Percentiles rank a stretch among this genome's conserved stretches.
These are phyloP conservation scores for Wickerhamiella alocasiicola DNA, from an alignment of 805 yeast genomes.

Conservation along the genomic window DNA sequence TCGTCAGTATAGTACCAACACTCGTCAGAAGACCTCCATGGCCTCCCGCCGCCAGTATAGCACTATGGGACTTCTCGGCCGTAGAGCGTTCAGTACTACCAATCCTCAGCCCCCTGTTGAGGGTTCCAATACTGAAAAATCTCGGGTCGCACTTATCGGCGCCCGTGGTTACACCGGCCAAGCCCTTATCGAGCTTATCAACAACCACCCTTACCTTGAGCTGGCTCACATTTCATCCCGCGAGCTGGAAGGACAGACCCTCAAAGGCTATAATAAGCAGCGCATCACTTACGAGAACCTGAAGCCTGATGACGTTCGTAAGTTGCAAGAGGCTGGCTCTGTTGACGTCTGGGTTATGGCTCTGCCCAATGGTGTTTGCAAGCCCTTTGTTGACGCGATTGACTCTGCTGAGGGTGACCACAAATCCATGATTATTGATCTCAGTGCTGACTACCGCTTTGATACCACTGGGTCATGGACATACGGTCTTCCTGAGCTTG, in stretches of 20 bases:
- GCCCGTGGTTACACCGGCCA: conserved; percentile 98
- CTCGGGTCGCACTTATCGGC: conserved; percentile 87
- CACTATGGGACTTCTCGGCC: conserved; percentile 3
- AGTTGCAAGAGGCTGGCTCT: conserved; percentile 58
- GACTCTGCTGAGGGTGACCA: conserved; percentile 37
- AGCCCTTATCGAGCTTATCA: conserved; percentile 75
- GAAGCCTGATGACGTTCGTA: conserved; percentile 72
- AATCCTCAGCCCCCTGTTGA: conserved; percentile 66
- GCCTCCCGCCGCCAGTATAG: not conserved
- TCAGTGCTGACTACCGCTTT: conserved; percentile 93
- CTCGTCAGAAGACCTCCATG: conserved; percentile 7
- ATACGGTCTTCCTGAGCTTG: conserved; percentile 91
- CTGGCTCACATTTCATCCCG: conserved; percentile 91
- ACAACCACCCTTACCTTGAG: conserved; percentile 78
- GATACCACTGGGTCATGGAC: conserved; percentile 81
- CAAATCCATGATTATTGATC: conserved; percentile 71
- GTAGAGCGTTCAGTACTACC: conserved; percentile 22
- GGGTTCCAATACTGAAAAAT: conserved; percentile 47
- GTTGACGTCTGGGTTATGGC: conserved; percentile 99
- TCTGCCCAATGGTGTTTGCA: conserved; percentile 90
- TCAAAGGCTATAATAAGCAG: conserved; percentile 75
- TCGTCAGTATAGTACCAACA: conserved; percentile 21
- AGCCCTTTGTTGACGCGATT: conserved; percentile 36
- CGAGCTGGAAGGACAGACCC: conserved; percentile 76
- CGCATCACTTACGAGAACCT: conserved; percentile 74